A percentile compares a stretch with the other conserved stretches of the same genome.
These are phyloP conservation scores for Arachnomyces sp. DNA, from an alignment of 2,329 filamentous ascomycete genomes.

Conservation along the genomic window DNA sequence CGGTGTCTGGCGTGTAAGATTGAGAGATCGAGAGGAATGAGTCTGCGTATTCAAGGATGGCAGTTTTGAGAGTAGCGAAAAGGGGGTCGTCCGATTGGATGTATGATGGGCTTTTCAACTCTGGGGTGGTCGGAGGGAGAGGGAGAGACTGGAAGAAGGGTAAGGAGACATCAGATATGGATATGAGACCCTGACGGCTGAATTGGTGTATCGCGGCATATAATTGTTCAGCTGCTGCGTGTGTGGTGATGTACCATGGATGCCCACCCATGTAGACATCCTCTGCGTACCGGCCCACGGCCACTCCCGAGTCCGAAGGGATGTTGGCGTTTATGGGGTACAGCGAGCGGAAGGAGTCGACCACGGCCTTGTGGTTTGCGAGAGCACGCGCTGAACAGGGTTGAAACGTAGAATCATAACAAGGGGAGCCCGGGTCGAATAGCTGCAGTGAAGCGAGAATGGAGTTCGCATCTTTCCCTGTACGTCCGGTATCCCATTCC, in stretches of 20 bases:
- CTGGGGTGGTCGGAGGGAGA: background rate
- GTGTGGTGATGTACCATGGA: constrained; percentile 63
- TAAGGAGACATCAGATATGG: constrained; percentile 56
- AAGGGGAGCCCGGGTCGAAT: constrained; percentile 26
- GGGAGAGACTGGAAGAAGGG: constrained; percentile 53
- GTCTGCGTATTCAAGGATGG: constrained; percentile 57
- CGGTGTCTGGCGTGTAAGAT: constrained; percentile 48
- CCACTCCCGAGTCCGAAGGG: constrained; percentile 24
- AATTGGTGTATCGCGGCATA: constrained; percentile 68
- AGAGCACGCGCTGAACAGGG: constrained; percentile 62
- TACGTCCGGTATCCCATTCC: constrained; percentile 51
- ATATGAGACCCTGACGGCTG: constrained; percentile 55
- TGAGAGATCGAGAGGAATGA: constrained; percentile 43
- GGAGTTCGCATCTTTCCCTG: constrained; percentile 64
- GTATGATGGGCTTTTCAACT: constrained; percentile 14
- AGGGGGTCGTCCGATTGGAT: constrained; percentile 15
- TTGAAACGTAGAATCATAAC: constrained; percentile 56
- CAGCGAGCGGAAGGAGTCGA: constrained; percentile 64
- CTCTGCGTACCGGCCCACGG: constrained; percentile 57
- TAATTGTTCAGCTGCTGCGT: constrained; percentile 68
- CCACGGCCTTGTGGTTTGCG: constrained; percentile 66
- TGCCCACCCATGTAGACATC: constrained; percentile 71
- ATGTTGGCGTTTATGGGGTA: constrained; percentile 48
- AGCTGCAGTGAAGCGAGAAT: constrained; percentile 44
- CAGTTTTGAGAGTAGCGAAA: constrained; percentile 43